These are phyloP conservation scores for Fusarium tricinctum DNA, from an alignment of 2,329 filamentous ascomycete genomes.

Conservation along the genomic window DNA sequence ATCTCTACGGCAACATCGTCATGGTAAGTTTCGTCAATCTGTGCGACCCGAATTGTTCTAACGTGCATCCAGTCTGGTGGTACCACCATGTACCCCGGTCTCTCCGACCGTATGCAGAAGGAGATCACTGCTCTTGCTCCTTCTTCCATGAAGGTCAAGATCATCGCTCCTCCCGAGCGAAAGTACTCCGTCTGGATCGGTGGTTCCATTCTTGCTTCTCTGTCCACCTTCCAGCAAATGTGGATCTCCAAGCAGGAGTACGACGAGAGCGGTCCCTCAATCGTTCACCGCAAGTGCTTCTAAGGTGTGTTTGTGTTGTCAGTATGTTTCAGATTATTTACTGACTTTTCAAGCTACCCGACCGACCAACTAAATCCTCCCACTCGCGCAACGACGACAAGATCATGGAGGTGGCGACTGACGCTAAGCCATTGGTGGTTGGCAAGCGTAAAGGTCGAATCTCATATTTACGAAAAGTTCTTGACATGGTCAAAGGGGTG, in stretches of 20 bases:
- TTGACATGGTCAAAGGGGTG: constrained; percentile 68
- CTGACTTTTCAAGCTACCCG: constrained; percentile 52
- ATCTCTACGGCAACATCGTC: constrained; percentile 99
- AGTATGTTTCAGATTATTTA: not conserved
- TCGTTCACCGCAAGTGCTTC: constrained; percentile 99
- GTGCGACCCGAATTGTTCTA: constrained; percentile 45
- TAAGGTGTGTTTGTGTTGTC: constrained; percentile 73
- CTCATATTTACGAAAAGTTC: constrained; percentile 71
- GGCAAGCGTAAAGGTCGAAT: constrained; percentile 65
- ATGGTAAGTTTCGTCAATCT: constrained; percentile 79
- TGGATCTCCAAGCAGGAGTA: constrained; percentile 99
- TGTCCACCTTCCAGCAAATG: constrained; percentile 99
- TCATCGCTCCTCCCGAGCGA: constrained; percentile 99
- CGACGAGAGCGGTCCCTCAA: constrained; percentile 99
- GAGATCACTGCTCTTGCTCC: constrained; percentile 99
- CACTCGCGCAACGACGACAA: constrained; percentile 56
- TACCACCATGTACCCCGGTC: constrained; percentile 99
- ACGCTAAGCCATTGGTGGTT: constrained; percentile 61
- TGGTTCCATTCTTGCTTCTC: constrained; percentile 99
- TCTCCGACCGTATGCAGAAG: constrained; percentile 99
- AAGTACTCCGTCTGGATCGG: constrained; percentile 99
- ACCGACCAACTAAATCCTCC: constrained; percentile 53
- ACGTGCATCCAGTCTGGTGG: constrained; percentile 85
- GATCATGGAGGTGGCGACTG: constrained; percentile 61
- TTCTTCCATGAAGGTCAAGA: constrained; percentile 99